A percentile compares a stretch with the other conserved stretches of the same genome.
Evolutionary conservation across 2,329 filamentous ascomycete species (phyloP).

Genomic region (Neocatenulostroma microsporum): DNA sequence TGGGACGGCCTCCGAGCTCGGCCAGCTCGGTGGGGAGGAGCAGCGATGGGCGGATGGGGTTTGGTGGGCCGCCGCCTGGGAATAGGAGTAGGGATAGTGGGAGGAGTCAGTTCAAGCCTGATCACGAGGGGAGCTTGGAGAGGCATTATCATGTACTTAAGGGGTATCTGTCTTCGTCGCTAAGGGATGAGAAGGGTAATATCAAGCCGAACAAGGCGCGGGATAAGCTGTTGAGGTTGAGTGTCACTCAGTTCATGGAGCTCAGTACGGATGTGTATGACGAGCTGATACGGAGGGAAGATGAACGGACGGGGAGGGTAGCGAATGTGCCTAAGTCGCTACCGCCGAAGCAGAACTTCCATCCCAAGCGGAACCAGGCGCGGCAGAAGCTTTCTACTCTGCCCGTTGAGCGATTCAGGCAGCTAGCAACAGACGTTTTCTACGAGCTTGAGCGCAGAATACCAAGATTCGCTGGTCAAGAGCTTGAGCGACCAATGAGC

Average conservation of each 20-base stretch:
- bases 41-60: constrained; percentile 59
- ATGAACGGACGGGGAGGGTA: constrained; percentile 44
- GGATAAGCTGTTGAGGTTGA: constrained; percentile 87
- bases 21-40: constrained; percentile 81
- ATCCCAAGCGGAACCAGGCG: constrained; percentile 97
- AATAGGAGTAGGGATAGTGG: constrained; percentile 43
- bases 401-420: constrained; percentile 76
- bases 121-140: constrained; percentile 58
- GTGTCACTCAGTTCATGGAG: constrained; percentile 90
- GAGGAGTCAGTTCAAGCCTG: constrained; percentile 43
- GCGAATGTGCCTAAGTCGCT: constrained; percentile 61
- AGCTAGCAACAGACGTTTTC: constrained; percentile 91
- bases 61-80: constrained; percentile 12
- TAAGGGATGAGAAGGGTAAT: constrained; percentile 66
- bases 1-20: constrained; percentile 60
- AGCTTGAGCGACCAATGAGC: constrained; percentile 62
- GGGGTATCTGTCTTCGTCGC: constrained; percentile 61
- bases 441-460: constrained; percentile 88
- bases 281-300: constrained; percentile 80
- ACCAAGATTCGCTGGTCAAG: constrained; percentile 65
- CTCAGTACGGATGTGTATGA: constrained; percentile 97
- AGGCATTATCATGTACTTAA: constrained; percentile 79
- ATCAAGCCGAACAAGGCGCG: constrained; percentile 78
- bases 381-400: constrained; percentile 88
- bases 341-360: constrained; percentile 78